Percentiles rank a stretch among this genome's conserved stretches.
These are phyloP conservation scores for Spiromastix sp. DNA, from an alignment of 2,329 filamentous ascomycete genomes.

Conservation along the genomic window DNA sequence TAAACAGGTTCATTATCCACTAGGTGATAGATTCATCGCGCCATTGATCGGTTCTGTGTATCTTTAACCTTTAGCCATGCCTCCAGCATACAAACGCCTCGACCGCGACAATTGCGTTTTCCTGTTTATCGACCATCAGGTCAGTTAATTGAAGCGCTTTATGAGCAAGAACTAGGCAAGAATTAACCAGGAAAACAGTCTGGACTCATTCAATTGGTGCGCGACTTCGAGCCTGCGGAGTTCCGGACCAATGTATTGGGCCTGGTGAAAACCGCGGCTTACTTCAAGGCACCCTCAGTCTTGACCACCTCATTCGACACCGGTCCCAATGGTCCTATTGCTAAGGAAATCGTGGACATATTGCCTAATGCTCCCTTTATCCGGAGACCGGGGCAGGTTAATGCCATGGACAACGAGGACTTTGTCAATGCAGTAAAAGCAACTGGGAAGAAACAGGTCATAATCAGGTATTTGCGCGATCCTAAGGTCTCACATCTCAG, in stretches of 20 bases:
- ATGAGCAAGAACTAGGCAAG: neutral
- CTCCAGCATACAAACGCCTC: constrained; percentile 8
- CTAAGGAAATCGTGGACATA: constrained; percentile 58
- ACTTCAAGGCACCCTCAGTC: constrained; percentile 59
- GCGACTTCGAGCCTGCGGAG: constrained; percentile 56
- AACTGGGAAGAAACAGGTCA: constrained; percentile 57
- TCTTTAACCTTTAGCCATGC: no score
- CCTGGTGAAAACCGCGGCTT: constrained; percentile 54
- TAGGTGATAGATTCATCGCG: no score
- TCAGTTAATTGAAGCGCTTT: constrained; percentile 1
- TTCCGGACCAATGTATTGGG: constrained; percentile 59
- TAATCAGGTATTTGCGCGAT: constrained; percentile 38
- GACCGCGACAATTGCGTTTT: constrained; percentile 15
- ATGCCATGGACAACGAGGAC: constrained; percentile 65
- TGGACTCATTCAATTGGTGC: constrained; percentile 37
- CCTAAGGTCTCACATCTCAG: neutral
- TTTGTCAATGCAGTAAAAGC: constrained; percentile 57
- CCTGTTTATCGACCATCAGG: constrained; percentile 17
- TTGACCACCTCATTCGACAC: constrained; percentile 59
- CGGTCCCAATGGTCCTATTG: constrained; percentile 62
- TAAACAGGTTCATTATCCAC: no score
- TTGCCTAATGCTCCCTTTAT: constrained; percentile 58
- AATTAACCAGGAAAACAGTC: constrained; percentile 25
- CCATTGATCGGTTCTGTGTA: no score
- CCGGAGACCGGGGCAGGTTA: constrained; percentile 59